phyloP scores from a whole-genome alignment of 176 grass and related monocot species.

The Avena sativa region DNA sequence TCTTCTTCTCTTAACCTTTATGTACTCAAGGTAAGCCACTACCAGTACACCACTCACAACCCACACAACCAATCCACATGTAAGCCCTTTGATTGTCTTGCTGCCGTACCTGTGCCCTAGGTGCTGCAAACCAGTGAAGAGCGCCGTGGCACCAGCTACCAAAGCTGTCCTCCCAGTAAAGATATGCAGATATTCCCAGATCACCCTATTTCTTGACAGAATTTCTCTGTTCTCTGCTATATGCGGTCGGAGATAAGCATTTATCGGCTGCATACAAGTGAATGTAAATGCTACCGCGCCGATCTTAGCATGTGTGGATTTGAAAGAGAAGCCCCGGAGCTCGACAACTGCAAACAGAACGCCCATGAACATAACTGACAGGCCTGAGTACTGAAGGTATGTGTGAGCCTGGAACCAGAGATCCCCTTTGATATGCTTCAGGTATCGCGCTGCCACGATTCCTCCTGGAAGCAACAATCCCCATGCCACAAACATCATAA shows the following conservation, averaged over 20 bases:
- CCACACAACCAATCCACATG: constrained; percentile 79
- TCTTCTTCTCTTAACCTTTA: constrained; percentile 59
- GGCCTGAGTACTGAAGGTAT: constrained; percentile 75
- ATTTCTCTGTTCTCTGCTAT: constrained; percentile 50
- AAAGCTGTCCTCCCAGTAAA: constrained; percentile 60
- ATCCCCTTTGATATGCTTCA: constrained; percentile 80
- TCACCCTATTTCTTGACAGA: constrained; percentile 46
- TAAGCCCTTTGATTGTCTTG: constrained; percentile 78
- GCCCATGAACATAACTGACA: constrained; percentile 77
- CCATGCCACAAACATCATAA: constrained; percentile 99
- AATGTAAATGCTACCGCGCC: constrained; percentile 54
- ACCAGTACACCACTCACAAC: constrained; percentile 46
- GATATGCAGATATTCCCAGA: constrained; percentile 80
- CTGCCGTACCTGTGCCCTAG: constrained; percentile 74
- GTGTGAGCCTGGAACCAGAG: constrained; percentile 80
- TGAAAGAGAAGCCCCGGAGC: constrained; percentile 71
- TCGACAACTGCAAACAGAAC: constrained; percentile 83
- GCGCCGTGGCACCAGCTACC: constrained; percentile 58
- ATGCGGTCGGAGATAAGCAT: constrained; percentile 69
- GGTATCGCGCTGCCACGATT: constrained; percentile 70
- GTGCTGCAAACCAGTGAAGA: constrained; percentile 83
- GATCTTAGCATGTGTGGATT: constrained; percentile 78
- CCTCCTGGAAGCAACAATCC: constrained; percentile 70
- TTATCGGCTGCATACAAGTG: constrained; percentile 66
- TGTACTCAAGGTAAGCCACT: constrained; percentile 73